Conservation (phyloP, 2,329 filamentous ascomycete genomes). For the Aphanocladium album region DNA sequence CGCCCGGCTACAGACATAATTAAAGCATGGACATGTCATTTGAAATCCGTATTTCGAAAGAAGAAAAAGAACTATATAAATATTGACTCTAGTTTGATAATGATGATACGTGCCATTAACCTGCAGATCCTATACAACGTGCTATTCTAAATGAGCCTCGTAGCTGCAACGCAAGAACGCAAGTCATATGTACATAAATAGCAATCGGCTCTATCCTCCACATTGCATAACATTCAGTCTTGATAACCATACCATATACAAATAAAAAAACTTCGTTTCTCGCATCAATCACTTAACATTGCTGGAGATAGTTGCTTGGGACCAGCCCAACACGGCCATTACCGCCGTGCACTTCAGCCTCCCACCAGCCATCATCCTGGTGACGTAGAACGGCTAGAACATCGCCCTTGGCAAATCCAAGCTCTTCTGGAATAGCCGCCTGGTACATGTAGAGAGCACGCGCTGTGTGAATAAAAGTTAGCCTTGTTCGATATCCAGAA, state of each 20-base stretch:
- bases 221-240: slow-evolving; percentile 11
- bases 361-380: slow-evolving; percentile 99
- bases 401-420: slow-evolving; percentile 89
- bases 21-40: background rate
- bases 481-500: slow-evolving; percentile 4
- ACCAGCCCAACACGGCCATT: slow-evolving; percentile 57
- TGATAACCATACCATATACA: slow-evolving; percentile 11
- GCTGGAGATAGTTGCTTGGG: slow-evolving; percentile 63
- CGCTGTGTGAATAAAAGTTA: slow-evolving; percentile 49
- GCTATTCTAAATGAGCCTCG: slow-evolving; percentile 5
- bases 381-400: slow-evolving; percentile 80
- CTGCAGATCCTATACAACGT: slow-evolving; percentile 1
- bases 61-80: background rate
- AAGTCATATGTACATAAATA: slow-evolving; percentile 10
- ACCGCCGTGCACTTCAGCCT: slow-evolving; percentile 80
- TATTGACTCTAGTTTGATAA: background rate
- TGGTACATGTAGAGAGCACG: slow-evolving; percentile 92
- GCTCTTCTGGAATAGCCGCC: slow-evolving; percentile 90
- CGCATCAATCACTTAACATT: slow-evolving; percentile 31
- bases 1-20: background rate
- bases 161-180: background rate
- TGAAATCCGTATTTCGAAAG: background rate
- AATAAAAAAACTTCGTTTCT: slow-evolving; percentile 6
- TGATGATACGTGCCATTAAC: background rate
- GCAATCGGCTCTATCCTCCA: slow-evolving; percentile 1